Percentiles rank a stretch among this genome's conserved stretches.
Evolutionary conservation across 1,284 basidiomycete genomes (phyloP).

Genomic region (Abortiporus biennis): DNA sequence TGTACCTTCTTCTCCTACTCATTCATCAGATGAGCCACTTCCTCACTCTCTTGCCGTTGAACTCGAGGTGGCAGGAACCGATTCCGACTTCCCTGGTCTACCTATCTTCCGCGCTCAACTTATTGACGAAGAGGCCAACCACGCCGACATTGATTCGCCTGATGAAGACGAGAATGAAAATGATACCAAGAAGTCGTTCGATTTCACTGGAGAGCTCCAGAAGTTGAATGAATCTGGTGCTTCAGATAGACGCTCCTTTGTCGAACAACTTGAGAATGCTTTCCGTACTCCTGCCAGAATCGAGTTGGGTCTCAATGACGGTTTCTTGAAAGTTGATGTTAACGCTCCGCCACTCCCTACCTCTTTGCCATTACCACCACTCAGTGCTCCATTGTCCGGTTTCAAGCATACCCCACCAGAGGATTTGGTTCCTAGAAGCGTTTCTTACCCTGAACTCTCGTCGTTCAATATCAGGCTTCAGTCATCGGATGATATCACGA

Average conservation of each 20-base stretch:
- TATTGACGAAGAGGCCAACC: slow-evolving; percentile 34
- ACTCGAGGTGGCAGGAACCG: not conserved
- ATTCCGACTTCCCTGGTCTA: slow-evolving; percentile 11
- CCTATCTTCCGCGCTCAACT: slow-evolving; percentile 42
- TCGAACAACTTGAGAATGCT: slow-evolving; percentile 75
- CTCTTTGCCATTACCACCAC: slow-evolving; percentile 39
- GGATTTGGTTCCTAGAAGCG: slow-evolving; percentile 20
- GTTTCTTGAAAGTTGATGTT: slow-evolving; percentile 18
- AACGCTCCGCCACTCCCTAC: slow-evolving; percentile 43
- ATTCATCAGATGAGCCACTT: slow-evolving; percentile 33
- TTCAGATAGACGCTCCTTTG: slow-evolving; percentile 68
- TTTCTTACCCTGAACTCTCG: slow-evolving; percentile 16
- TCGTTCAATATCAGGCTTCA: slow-evolving; percentile 12
- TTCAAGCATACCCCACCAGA: slow-evolving; percentile 13
- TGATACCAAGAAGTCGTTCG: slow-evolving; percentile 75
- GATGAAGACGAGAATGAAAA: slow-evolving; percentile 39
- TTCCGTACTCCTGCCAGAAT: slow-evolving; percentile 70
- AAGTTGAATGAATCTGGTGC: slow-evolving; percentile 65
- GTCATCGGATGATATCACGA: slow-evolving; percentile 5
- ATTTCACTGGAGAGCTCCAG: slow-evolving; percentile 78
- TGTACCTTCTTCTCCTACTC: slow-evolving; percentile 26
- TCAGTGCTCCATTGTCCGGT: slow-evolving; percentile 20
- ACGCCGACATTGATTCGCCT: slow-evolving; percentile 10
- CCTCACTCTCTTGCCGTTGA: slow-evolving; percentile 21
- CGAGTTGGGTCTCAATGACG: slow-evolving; percentile 40